Evolutionary conservation across 2,329 filamentous ascomycete species (phyloP).

Genomic region (Pseudofabraea citricarpa): DNA sequence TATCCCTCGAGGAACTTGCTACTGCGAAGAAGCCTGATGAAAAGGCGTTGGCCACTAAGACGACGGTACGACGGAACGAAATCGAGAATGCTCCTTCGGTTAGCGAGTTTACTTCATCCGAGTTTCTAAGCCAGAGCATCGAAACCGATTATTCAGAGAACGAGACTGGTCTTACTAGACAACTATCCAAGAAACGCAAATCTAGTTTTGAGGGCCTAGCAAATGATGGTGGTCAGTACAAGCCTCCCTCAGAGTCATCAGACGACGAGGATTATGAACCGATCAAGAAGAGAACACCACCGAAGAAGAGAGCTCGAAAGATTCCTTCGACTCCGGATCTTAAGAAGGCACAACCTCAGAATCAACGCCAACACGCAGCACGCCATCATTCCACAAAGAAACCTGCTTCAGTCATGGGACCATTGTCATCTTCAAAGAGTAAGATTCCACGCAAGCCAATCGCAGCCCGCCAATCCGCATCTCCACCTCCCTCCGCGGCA

Average conservation of each 20-base stretch:
- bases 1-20: neutral
- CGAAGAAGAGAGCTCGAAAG: constrained; percentile 9
- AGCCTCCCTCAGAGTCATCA: constrained; percentile 10
- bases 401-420: no score
- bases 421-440: no score
- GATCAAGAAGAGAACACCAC: constrained; percentile 5
- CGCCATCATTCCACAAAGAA: no score
- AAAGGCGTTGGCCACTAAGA: neutral
- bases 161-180: neutral
- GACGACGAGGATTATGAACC: constrained; percentile 13
- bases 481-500: constrained; percentile 12
- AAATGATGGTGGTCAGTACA: constrained; percentile 17
- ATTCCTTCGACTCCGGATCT: neutral
- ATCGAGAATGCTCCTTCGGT: neutral
- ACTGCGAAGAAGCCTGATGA: neutral
- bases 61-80: neutral
- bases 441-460: constrained; percentile 2
- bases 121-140: neutral
- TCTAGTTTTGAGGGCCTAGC: constrained; percentile 8
- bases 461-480: constrained; percentile 10
- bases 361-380: neutral
- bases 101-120: neutral
- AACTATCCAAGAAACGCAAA: constrained; percentile 13
- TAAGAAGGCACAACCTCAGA: constrained; percentile 2
- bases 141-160: neutral